Evolutionary conservation across 805 yeast species (phyloP).

Genomic region (Kurtzmaniella fragi): DNA sequence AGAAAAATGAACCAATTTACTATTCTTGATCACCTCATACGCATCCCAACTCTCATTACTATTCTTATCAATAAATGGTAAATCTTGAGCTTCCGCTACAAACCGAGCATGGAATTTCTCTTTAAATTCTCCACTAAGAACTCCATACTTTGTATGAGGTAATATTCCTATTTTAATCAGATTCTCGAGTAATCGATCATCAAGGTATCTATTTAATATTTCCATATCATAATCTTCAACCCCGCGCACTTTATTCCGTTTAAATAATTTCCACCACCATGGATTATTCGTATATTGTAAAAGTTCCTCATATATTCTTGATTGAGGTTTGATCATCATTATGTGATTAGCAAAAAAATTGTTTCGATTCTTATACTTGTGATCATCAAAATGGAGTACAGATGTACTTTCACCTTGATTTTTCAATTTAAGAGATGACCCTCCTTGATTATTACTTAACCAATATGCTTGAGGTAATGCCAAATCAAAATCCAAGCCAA

Average conservation of each 20-base stretch:
- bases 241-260: conserved; percentile 15
- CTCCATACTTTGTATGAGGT: conserved; percentile 50
- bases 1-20: conserved; percentile 55
- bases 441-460: conserved; percentile 19
- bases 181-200: conserved; percentile 15
- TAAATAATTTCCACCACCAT: conserved; percentile 21
- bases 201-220: conserved; percentile 35
- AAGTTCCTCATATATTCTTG: conserved; percentile 16
- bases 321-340: conserved; percentile 56
- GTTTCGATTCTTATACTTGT: conserved; percentile 22
- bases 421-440: conserved; percentile 6
- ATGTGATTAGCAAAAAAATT: conserved; percentile 41
- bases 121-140: conserved; percentile 47
- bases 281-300: conserved; percentile 21
- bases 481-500: conserved; percentile 17
- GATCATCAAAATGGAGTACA: conserved; percentile 15
- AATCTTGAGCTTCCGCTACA: conserved; percentile 40
- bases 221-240: conserved; percentile 53
- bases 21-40: conserved; percentile 15
- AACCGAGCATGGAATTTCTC: conserved; percentile 33
- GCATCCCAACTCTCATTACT: conserved; percentile 30
- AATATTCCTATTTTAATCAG: conserved; percentile 26
- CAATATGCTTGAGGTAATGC: conserved; percentile 35
- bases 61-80: conserved; percentile 19
- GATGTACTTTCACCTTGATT: conserved; percentile 7